Evolutionary conservation across 2,329 filamentous ascomycete genomes (phyloP).

Genomic region (Aspergillus texensis): DNA sequence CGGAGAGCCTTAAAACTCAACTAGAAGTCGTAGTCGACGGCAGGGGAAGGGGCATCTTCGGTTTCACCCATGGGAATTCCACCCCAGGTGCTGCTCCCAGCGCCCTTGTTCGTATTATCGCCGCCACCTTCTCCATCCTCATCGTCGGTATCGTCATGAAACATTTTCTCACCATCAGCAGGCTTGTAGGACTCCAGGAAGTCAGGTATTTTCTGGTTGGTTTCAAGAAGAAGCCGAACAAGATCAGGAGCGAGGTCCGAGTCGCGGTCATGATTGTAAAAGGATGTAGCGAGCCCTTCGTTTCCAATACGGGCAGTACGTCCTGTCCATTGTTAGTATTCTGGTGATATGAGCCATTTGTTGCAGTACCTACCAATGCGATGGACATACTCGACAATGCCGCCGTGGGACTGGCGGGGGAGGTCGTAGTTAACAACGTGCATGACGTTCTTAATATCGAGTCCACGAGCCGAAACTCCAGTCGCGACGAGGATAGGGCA

Average conservation of each 20-base stretch:
- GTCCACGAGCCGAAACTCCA: conserved; percentile 81
- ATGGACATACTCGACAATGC: conserved; percentile 90
- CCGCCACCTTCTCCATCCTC: conserved; percentile 35
- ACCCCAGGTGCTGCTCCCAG: conserved; percentile 20
- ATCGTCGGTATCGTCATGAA: conserved; percentile 57
- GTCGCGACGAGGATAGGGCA: conserved; percentile 84
- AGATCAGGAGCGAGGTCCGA: conserved; percentile 72
- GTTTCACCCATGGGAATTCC: conserved; percentile 16
- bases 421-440: conserved; percentile 95
- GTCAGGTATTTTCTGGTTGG: conserved; percentile 75
- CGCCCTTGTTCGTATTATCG: conserved; percentile 16
- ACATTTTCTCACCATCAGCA: conserved; percentile 42
- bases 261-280: conserved; percentile 76
- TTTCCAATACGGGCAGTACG: conserved; percentile 94
- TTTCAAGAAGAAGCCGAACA: conserved; percentile 80
- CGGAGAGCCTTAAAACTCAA: not conserved
- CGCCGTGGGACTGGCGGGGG: conserved; percentile 73
- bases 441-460: conserved; percentile 83
- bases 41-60: conserved; percentile 9
- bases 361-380: conserved; percentile 71
- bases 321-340: conserved; percentile 51
- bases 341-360: not conserved
- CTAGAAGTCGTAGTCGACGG: conserved; percentile 7
- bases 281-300: conserved; percentile 80
- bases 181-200: conserved; percentile 69